Evolutionary conservation across 805 yeast genomes (phyloP).

Genomic region (Saturnispora gosingensis): DNA sequence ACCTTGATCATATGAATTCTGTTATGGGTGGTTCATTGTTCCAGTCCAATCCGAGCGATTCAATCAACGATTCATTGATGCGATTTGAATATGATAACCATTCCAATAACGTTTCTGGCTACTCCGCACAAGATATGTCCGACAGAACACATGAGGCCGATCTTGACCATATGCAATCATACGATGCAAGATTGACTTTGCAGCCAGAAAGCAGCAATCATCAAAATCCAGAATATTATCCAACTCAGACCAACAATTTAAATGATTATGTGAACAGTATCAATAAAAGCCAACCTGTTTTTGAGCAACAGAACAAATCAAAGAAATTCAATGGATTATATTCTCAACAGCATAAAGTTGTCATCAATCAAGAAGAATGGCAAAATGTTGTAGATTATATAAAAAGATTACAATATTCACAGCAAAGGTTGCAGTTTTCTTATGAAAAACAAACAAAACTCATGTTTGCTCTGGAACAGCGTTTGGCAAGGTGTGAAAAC

Average conservation of each 20-base stretch:
- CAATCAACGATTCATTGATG: slow-evolving; percentile 1
- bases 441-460: slow-evolving; percentile 18
- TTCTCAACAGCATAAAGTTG: not conserved
- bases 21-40: not conserved
- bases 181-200: not conserved
- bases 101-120: not conserved
- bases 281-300: not conserved
- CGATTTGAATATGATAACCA: slow-evolving; percentile 5
- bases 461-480: slow-evolving; percentile 21
- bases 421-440: slow-evolving; percentile 6
- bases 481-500: slow-evolving; percentile 20
- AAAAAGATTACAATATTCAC: slow-evolving; percentile 7
- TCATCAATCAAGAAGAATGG: slow-evolving; percentile 4
- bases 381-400: not conserved
- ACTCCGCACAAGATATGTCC: not conserved
- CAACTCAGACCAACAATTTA: not conserved
- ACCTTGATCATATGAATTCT: slow-evolving; percentile 4
- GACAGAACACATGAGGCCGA: not conserved
- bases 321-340: not conserved
- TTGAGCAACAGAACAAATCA: not conserved
- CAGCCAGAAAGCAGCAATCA: not conserved
- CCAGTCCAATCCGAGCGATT: not conserved
- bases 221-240: not conserved
- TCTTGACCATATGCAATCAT: not conserved
- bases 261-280: not conserved